Base-by-base conservation (phyloP, 371 early-diverging fungal genomes). In the Mortierella sp. region DNA sequence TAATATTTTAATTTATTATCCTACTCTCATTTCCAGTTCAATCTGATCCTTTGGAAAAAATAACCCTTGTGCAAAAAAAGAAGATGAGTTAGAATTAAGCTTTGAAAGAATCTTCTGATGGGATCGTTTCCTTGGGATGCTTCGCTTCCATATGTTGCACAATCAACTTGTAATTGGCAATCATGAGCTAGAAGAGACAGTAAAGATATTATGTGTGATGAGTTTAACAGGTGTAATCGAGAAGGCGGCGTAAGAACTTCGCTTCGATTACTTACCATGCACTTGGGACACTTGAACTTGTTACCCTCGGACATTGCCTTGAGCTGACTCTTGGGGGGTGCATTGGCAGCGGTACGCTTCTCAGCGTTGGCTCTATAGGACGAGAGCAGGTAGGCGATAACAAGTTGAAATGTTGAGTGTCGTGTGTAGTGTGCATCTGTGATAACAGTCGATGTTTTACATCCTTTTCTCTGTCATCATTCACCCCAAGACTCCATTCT, bases 121-220 rank as follows among this genome's bases (percentile, higher is more conserved):
- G 80, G n/a, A 79, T 32, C 15, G 70, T 49, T 23, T 73, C 80
- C 60, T 79, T 79, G 7, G 80, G 80, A 64, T 79, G 80, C 26
- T 79, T 79, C 17, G 80, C 73, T 43, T 79, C 80, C 80, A 79
- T 79, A 26, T 79, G 80, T 34, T 79, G 80, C 19, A 79, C 80
- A 13, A 79, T 62, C 51, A 79, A 28, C 49, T 79, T 79, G 70
- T 79, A 79, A 55, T 79, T 79, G 74, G 80, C 80, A 35, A 79
- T 79, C 80, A 79, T 79, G 26, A 79, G 26, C 74, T 78, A 66
- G 4, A 32, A 29, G 55, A 17, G 12, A 34, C 17, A 23, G 9
- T 10, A 23, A 17, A 40, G 37, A 61, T 19, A 2, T 47, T 31
- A 34, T 17, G 2, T 29, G 34, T 47, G 9, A 34, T 19, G 17